Percentiles rank a stretch among this genome's conserved stretches.
Evolutionary conservation across 768 basidiomycete species (phyloP).

Genomic region (Cyathus striatus): DNA sequence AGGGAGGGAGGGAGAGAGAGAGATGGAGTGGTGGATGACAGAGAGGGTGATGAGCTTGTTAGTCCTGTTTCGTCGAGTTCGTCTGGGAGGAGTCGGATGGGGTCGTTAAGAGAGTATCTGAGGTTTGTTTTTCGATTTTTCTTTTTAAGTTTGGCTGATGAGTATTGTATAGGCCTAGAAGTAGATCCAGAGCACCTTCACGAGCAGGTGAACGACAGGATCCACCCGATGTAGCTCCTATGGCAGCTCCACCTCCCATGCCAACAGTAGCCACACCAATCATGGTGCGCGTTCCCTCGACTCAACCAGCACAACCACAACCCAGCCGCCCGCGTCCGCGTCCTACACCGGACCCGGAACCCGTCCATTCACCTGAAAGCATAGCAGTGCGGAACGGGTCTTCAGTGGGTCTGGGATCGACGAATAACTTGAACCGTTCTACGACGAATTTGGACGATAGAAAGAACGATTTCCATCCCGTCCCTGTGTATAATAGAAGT

Average conservation of each 20-base stretch:
- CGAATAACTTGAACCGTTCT: background rate
- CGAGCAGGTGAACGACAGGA: background rate
- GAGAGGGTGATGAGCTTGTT: background rate
- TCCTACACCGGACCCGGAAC: constrained; percentile 5
- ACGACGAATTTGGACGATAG: constrained; percentile 3
- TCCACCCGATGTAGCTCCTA: constrained; percentile 13
- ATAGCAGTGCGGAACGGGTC: constrained; percentile 8
- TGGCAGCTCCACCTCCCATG: constrained; percentile 8
- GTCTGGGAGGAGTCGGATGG: background rate
- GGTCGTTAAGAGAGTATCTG: background rate
- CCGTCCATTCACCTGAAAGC: constrained; percentile 8
- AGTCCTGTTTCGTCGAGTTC: background rate
- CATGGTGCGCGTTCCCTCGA: constrained; percentile 13
- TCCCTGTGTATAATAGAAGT: constrained; percentile 11
- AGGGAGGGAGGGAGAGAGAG: constrained; percentile 1
- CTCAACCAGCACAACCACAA: constrained; percentile 13
- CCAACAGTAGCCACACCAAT: constrained; percentile 17
- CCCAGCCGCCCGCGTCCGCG: constrained; percentile 4
- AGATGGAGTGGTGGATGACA: constrained; percentile 2
- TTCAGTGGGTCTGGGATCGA: background rate
- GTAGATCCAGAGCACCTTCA: background rate
- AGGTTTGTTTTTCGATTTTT: background rate
- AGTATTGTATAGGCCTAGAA: background rate
- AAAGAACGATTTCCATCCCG: constrained; percentile 11
- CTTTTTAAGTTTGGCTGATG: background rate